Conservation (phyloP, 306 rosid genomes). For the Vachellia collinsii region DNA sequence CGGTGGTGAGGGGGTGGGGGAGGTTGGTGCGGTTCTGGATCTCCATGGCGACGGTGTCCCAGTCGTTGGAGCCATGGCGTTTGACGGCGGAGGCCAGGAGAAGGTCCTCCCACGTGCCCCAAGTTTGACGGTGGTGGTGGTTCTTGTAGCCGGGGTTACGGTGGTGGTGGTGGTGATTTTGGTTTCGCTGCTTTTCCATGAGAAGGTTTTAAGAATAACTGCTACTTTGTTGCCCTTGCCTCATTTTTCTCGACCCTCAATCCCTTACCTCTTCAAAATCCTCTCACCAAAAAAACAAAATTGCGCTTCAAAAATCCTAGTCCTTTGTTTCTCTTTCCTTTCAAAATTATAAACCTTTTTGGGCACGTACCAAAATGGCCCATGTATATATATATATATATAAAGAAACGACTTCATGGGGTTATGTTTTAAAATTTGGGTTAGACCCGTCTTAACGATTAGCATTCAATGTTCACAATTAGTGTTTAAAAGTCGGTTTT, state of each 20-base stretch:
- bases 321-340: background rate
- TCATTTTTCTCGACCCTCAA: constrained; percentile 10
- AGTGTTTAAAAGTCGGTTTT: too few relatives aligned
- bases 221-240: constrained; percentile 33
- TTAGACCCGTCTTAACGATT: too few relatives aligned
- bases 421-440: too few relatives aligned
- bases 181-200: constrained; percentile 50
- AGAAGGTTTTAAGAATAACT: constrained; percentile 49
- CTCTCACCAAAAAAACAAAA: background rate
- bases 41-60: constrained; percentile 73
- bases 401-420: too few relatives aligned
- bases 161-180: constrained; percentile 31
- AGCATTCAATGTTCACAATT: too few relatives aligned
- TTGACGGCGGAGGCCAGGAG: constrained; percentile 71
- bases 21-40: constrained; percentile 63
- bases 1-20: constrained; percentile 57
- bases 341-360: background rate
- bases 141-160: too few relatives aligned
- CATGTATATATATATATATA: background rate
- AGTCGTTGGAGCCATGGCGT: constrained; percentile 77
- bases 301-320: background rate
- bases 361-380: background rate
- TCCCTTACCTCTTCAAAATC: constrained; percentile 39
- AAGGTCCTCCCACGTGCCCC: constrained; percentile 88
- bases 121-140: constrained; percentile 35